Conservation (phyloP, 176 grass and related monocot genomes). For the Stipa capillata region DNA sequence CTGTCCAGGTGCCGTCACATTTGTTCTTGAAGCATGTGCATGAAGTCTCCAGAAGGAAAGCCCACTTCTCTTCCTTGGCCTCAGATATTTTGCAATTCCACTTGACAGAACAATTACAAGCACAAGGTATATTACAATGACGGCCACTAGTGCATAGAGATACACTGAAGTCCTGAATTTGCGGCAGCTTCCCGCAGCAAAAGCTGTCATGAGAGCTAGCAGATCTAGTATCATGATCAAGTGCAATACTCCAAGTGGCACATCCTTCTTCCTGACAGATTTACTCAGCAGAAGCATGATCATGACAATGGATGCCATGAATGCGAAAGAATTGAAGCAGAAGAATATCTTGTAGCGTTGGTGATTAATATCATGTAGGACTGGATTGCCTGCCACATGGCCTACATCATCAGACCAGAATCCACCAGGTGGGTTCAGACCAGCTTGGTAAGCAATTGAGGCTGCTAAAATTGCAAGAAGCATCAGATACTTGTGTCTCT, state of each 20-base stretch:
- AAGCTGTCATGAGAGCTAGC: conserved; percentile 35
- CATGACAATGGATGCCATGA: conserved; percentile 26
- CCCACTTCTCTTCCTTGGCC: not conserved
- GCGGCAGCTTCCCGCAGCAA: conserved; percentile 40
- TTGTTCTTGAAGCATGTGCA: not conserved
- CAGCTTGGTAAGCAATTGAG: conserved; percentile 38
- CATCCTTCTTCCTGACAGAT: not conserved
- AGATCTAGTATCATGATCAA: conserved; percentile 29
- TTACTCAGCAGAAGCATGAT: conserved; percentile 20
- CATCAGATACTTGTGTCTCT: conserved; percentile 35
- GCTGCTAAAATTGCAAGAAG: conserved; percentile 45
- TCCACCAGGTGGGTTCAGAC: conserved; percentile 38
- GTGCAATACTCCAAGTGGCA: not conserved
- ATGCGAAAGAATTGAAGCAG: conserved; percentile 23
- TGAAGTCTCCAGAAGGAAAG: not conserved
- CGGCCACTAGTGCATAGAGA: not conserved
- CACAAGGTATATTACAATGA: not conserved
- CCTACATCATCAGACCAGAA: conserved; percentile 9
- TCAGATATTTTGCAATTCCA: not conserved
- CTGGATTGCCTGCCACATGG: conserved; percentile 8
- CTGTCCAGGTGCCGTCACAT: not conserved
- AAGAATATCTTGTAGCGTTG: conserved; percentile 14
- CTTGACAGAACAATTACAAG: not conserved
- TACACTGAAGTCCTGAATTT: conserved; percentile 27
- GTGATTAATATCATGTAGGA: conserved; percentile 2